Base-by-base conservation (phyloP, 345 rosid species). In the Excoecaria agallocha region DNA sequence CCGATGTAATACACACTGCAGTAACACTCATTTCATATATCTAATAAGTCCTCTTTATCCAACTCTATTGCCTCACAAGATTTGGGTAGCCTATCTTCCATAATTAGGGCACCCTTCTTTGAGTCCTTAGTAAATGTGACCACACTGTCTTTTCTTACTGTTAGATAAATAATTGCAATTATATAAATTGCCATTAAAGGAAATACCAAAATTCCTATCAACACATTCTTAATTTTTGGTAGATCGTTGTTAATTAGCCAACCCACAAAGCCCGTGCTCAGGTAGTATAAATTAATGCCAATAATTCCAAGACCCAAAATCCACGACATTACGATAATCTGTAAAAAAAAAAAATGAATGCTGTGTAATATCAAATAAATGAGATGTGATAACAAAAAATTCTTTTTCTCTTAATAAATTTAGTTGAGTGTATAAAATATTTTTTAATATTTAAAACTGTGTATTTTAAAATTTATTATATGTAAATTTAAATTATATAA, bases 271-370 rank as follows among this genome's bases (percentile, higher is more conserved):
- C 78, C 78, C 3, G 91, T 90, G 80, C 74, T 70, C 3, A 90
- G 79, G 75, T 86, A 89, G 64, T 91, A 91, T 0, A 91, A 17
- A 35, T 91, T 91, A 79, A 91, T 84, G 61, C 90, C 86, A 12
- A 86, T 84, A 19, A 90, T 74, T 59, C 83, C 86, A 3, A 77
- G 12, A 0, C 89, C 92, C 22, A 90, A 52, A 54, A 82, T 74
- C 96, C 93, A 90, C 4, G 93, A 90, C 8, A 88, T 13, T 6
- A 85, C 80, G 22, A 84, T 81, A 16, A 84, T 74, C 93, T 90
- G 85, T 74, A 71, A 49, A 43, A 1, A 54, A 9, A 54, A 3
- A 3, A 6, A 16, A 3, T 52, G 1, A 30, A 11, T 12, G n/a
- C n/a, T n/a, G n/a, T n/a, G n/a, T n/a, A n/a, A n/a, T n/a, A n/a